Evolutionary conservation across 2,329 filamentous ascomycete species (phyloP).

Genomic region (Dactylonectria macrodidyma): DNA sequence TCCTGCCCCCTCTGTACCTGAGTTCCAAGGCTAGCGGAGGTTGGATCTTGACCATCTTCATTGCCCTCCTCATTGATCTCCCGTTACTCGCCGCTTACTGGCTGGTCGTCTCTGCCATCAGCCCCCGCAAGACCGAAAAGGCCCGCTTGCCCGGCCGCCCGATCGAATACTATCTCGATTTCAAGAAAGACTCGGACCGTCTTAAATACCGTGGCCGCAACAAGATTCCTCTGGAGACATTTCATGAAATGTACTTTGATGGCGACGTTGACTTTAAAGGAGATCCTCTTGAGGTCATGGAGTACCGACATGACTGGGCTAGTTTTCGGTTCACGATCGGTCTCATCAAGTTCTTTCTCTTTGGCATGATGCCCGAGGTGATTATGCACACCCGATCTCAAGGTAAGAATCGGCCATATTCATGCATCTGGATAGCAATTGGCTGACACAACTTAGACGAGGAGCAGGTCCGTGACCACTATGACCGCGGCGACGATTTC

Average conservation of each 20-base stretch:
- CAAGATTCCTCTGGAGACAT: constrained; percentile 92
- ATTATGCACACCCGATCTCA: constrained; percentile 94
- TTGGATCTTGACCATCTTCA: constrained; percentile 90
- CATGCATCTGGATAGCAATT: not conserved
- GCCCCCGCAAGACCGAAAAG: constrained; percentile 93
- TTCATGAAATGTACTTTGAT: constrained; percentile 98
- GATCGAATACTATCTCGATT: constrained; percentile 90
- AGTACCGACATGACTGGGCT: constrained; percentile 97
- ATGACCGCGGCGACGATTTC: constrained; percentile 98
- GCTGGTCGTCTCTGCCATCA: constrained; percentile 83
- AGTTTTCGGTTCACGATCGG: constrained; percentile 91
- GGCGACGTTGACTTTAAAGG: constrained; percentile 96
- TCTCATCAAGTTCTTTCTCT: constrained; percentile 89
- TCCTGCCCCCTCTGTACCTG: constrained; percentile 82
- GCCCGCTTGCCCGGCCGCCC: constrained; percentile 87
- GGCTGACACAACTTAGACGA: constrained; percentile 68
- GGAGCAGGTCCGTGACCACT: constrained; percentile 97
- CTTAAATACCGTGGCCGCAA: constrained; percentile 80
- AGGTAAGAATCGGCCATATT: constrained; percentile 53
- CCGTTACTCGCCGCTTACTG: constrained; percentile 89
- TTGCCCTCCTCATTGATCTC: constrained; percentile 81
- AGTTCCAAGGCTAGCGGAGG: constrained; percentile 88
- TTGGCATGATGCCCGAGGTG: constrained; percentile 88
- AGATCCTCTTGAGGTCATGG: constrained; percentile 88
- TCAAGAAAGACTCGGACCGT: constrained; percentile 74